Conservation (phyloP, 768 basidiomycete genomes). For the Lactifluus subvellereus region DNA sequence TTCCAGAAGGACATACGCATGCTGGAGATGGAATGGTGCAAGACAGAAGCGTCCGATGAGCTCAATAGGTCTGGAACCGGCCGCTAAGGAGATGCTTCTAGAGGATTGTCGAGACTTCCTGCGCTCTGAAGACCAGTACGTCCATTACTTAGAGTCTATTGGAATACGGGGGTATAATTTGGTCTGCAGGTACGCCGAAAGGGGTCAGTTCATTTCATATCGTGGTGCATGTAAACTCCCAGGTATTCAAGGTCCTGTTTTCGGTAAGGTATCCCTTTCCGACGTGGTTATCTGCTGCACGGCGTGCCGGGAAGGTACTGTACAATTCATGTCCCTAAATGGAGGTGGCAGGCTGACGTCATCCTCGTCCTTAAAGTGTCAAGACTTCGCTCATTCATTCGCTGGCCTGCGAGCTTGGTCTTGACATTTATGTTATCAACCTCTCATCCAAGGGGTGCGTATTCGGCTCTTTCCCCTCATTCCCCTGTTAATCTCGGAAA, state of each 20-base stretch:
- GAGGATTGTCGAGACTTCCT: conserved; percentile 84
- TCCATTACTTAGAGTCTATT: conserved; percentile 24
- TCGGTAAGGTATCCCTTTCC: conserved; percentile 72
- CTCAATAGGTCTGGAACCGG: conserved; percentile 86
- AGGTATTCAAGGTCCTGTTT: conserved; percentile 9
- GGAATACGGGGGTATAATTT: conserved; percentile 7
- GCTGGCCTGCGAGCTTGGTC: conserved; percentile 73
- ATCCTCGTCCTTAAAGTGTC: conserved; percentile 43
- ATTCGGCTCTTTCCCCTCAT: conserved; percentile 26
- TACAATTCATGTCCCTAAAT: conserved; percentile 13
- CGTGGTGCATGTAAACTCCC: conserved; percentile 7
- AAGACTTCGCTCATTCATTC: conserved; percentile 86
- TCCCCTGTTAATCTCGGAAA: conserved; percentile 21
- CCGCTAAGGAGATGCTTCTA: conserved; percentile 86
- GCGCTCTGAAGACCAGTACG: conserved; percentile 78
- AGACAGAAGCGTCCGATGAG: conserved; percentile 87
- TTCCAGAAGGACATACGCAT: conserved; percentile 51
- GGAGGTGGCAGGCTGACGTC: conserved; percentile 22
- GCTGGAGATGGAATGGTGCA: conserved; percentile 87
- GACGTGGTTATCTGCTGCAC: conserved; percentile 77
- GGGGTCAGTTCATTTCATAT: conserved; percentile 47
- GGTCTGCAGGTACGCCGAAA: conserved; percentile 72
- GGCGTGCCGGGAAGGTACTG: conserved; percentile 89
- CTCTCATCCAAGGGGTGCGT: conserved; percentile 77
- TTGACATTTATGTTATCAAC: conserved; percentile 90